Base-by-base conservation (phyloP, 345 rosid species). In the Syzygium grande region DNA sequence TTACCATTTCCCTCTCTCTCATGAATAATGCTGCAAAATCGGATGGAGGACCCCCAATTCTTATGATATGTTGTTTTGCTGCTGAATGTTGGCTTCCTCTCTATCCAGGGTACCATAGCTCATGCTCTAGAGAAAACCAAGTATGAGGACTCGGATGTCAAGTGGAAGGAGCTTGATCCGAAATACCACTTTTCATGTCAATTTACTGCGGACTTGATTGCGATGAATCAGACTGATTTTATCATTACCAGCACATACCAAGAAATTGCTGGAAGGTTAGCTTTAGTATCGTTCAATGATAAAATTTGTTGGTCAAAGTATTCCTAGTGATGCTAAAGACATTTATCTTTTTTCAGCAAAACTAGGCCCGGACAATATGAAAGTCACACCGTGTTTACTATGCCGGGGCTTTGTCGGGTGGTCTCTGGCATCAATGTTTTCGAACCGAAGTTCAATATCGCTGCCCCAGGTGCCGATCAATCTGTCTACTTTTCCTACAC, bases 131-230 rank as follows among this genome's bases (percentile, higher is more conserved):
- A 98, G 94, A 98, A 96, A 88, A 94, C 99, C 9, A 98, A 96
- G 92, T 95, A 98, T 14, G 97, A 96, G 90, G 97, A 96, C 87
- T 98, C 98, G 41, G 99, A 98, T 89, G 96, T 91, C 56, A 94
- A 92, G 51, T 98, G 99, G 99, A 98, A 94, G 87, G 96, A 95
- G 51, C 86, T 96, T 10, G 99, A 98, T 29, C 90, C 94, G 2
- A 96, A 96, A 89, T 98, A 96, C 90, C 98, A 97, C 83, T 98
- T 98, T 91, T 96, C 98, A 77, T 98, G 98, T 84, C 99, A 98
- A 88, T 98, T 96, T 89, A 96, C 96, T 1, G 99, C 99, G 41
- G 99, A 98, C 89, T 63, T 92, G 59, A 89, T 98, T 27, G 95
- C 99, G 27, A 96, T 98, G 99, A 98, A 96, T 88, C 89, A 91